phyloP scores from a whole-genome alignment of 371 early-diverging fungal species.

The Polyrhizophydium stewartii region DNA sequence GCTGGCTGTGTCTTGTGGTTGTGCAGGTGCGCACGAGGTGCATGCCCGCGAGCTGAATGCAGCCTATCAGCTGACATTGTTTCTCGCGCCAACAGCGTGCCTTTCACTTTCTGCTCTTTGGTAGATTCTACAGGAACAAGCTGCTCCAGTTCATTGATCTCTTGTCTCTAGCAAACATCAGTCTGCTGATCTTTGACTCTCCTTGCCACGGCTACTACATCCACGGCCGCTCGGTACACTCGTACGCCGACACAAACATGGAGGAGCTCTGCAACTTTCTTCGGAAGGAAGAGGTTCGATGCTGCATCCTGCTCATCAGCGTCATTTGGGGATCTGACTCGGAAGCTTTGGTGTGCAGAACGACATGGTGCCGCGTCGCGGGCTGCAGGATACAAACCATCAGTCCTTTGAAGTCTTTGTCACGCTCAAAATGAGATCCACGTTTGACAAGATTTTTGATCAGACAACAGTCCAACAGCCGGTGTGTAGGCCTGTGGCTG shows the following conservation, averaged over 20 bases:
- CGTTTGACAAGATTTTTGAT: slow-evolving; percentile 19
- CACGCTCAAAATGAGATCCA: slow-evolving; percentile 23
- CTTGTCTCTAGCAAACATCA: slow-evolving; percentile 41
- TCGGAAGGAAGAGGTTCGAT: slow-evolving; percentile 29
- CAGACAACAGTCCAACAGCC: not conserved
- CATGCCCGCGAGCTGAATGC: not conserved
- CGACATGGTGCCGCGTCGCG: slow-evolving; percentile 46
- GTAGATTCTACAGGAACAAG: slow-evolving; percentile 37
- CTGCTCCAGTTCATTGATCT: slow-evolving; percentile 44
- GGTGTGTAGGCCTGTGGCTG: no score
- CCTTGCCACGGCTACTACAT: slow-evolving; percentile 50
- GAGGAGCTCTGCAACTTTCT: slow-evolving; percentile 33
- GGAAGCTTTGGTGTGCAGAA: slow-evolving; percentile 13
- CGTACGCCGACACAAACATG: slow-evolving; percentile 38
- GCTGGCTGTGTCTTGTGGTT: slow-evolving; percentile 27
- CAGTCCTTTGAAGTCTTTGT: slow-evolving; percentile 45
- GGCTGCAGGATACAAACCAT: slow-evolving; percentile 41
- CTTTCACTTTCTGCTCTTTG: no score
- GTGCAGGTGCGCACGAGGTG: slow-evolving; percentile 23
- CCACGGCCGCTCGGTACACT: slow-evolving; percentile 47
- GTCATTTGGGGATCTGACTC: not conserved
- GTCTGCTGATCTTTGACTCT: slow-evolving; percentile 44
- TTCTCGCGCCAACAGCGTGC: not conserved
- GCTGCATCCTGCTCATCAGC: not conserved
- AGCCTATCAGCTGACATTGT: not conserved